Base-by-base conservation (phyloP, 805 yeast genomes). In the Debaryomyces castellii region DNA sequence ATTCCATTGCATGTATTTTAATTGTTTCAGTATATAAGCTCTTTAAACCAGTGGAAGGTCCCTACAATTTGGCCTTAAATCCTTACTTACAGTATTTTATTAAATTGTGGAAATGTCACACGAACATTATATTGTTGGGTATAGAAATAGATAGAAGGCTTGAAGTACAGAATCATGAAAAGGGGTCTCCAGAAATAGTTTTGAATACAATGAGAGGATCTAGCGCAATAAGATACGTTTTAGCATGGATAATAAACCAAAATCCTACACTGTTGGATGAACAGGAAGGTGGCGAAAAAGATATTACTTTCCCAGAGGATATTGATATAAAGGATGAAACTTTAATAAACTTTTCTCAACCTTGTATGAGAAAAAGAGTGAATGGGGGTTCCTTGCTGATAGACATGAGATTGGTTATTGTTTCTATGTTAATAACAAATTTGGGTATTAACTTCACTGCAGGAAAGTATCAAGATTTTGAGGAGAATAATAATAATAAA, bases 81-180 rank as follows among this genome's bases (percentile, higher is more conserved):
- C 94, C 94, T 17, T 87, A 83, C 54, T 57, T 81, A 39, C 77
- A 77, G 17, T 70, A 74, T 39, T 77, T 82, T 48, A 64, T 84
- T 8, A 78, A 79, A 39, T 57, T 80, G 5, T 87, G 94, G 92
- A 82, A 83, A 53, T 74, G 78, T 35, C 80, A 81, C 53, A 83
- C 90, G 2, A 75, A 74, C 47, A 72, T 82, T 2, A 73, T 86
- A 1, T 60, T 79, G 8, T 62, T 81, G 6, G 88, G 89, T 0
- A 62, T 86, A 5, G 87, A 83, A 53, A 66, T 69, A 43, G 77
- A 72, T 53, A 57, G 74, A 36, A 57, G 67, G 36, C 50, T 67
- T 21, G 74, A 69, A 41, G 54, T 57, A 42, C 58, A 60, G 41
- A 58, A 60, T 27, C 59, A 66, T 48, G 61, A 58, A 33, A 47